A percentile compares a stretch with the other conserved stretches of the same genome.
phyloP scores from a whole-genome alignment of 2,329 filamentous ascomycete genomes.

The Purpureocillium lavendulum region DNA sequence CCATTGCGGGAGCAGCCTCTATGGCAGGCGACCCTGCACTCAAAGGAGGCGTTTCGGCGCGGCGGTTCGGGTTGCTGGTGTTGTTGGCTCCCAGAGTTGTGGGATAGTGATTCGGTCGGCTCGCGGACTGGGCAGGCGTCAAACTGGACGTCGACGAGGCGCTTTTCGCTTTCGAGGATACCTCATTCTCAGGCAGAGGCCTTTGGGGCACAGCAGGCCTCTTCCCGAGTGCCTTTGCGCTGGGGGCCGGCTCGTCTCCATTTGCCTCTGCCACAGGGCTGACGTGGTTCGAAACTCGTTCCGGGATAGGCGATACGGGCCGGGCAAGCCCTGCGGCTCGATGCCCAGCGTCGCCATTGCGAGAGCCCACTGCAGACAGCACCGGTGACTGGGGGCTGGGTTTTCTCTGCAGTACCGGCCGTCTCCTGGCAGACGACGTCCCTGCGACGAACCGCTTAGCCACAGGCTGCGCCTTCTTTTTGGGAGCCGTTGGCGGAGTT shows the following conservation, averaged over 20 bases:
- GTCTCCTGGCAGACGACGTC: constrained; percentile 32
- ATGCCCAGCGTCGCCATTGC: constrained; percentile 18
- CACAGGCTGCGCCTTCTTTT: constrained; percentile 16
- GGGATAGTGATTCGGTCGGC: too few species aligned
- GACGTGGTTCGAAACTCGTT: constrained; percentile 10
- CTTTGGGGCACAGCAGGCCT: constrained; percentile 23
- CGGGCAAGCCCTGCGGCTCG: constrained; percentile 15
- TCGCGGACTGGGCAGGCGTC: neutral
- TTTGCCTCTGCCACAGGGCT: neutral
- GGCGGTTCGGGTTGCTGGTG: neutral
- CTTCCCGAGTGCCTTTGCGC: constrained; percentile 41
- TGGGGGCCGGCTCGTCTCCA: constrained; percentile 13
- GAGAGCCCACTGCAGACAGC: constrained; percentile 22
- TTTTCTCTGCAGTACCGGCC: constrained; percentile 35
- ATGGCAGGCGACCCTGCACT: neutral
- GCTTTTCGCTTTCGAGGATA: constrained; percentile 2
- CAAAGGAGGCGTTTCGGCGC: too few species aligned
- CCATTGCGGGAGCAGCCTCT: constrained; percentile 15
- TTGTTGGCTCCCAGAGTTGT: neutral
- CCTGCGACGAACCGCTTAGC: constrained; percentile 35
- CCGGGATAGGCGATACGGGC: constrained; percentile 17
- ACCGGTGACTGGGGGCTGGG: constrained; percentile 38
- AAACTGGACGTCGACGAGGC: constrained; percentile 6
- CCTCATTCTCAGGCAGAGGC: constrained; percentile 9
- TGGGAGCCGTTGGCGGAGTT: constrained; percentile 16